Evolutionary conservation across 2,329 filamentous ascomycete genomes (phyloP).

Genomic region (Alternaria incomplexa): DNA sequence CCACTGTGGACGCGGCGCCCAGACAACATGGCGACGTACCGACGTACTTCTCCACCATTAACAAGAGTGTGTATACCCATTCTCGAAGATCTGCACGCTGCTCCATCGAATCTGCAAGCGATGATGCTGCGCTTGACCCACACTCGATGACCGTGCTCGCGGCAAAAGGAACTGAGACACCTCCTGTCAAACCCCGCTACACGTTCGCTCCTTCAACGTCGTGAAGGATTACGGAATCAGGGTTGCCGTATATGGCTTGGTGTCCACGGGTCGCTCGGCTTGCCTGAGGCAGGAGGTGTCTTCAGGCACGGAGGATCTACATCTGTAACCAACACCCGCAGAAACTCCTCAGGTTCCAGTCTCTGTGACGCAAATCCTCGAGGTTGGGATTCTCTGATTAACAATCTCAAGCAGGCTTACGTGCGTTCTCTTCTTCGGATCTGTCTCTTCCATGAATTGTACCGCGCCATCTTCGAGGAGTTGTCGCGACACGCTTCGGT

Average conservation of each 20-base stretch:
- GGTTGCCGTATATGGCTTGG: slow-evolving; percentile 3
- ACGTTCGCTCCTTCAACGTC: slow-evolving; percentile 1
- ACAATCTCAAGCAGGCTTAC: background rate
- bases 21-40: background rate
- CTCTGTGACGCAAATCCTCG: slow-evolving; percentile 1
- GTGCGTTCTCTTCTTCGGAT: slow-evolving; percentile 1
- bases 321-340: slow-evolving; percentile 9
- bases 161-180: slow-evolving; percentile 19
- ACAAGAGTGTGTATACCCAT: background rate
- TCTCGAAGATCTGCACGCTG: background rate
- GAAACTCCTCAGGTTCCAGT: slow-evolving; percentile 9
- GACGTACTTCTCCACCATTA: background rate
- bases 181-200: slow-evolving; percentile 8
- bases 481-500: background rate
- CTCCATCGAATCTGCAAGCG: background rate
- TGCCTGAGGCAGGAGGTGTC: slow-evolving; percentile 16
- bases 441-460: slow-evolving; percentile 1
- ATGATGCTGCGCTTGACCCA: slow-evolving; percentile 9
- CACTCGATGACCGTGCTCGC: slow-evolving; percentile 3
- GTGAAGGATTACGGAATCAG: slow-evolving; percentile 5
- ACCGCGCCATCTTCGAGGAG: background rate
- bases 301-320: slow-evolving; percentile 10
- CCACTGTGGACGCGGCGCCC: background rate
- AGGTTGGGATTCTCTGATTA: slow-evolving; percentile 1
- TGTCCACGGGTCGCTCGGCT: background rate